Conservation (phyloP, 1,139 yeast genomes). For the Candida anutae region DNA sequence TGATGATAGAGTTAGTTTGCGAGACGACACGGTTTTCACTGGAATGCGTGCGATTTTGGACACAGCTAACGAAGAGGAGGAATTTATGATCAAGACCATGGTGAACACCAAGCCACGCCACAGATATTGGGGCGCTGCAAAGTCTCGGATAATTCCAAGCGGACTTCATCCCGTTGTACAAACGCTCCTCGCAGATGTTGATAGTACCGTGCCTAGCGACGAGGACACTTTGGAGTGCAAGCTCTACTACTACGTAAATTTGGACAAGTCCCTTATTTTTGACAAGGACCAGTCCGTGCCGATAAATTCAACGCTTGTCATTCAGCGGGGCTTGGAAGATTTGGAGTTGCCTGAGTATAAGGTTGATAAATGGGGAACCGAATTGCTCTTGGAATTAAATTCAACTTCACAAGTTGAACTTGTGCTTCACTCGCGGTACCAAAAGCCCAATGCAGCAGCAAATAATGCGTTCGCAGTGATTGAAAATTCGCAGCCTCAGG, state of each 20-base stretch:
- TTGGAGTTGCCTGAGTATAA: constrained; percentile 39
- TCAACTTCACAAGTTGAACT: constrained; percentile 13
- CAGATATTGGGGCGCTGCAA: constrained; percentile 11
- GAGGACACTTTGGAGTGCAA: constrained; percentile 24
- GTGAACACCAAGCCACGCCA: constrained; percentile 40
- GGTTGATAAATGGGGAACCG: constrained; percentile 35
- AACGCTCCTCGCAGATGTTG: constrained; percentile 6
- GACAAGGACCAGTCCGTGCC: constrained; percentile 34
- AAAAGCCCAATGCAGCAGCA: constrained; percentile 16
- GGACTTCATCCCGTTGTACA: constrained; percentile 35
- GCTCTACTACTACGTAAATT: constrained; percentile 24
- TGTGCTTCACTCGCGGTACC: constrained; percentile 34
- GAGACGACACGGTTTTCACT: constrained; percentile 27
- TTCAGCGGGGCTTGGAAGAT: constrained; percentile 27
- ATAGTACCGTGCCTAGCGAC: constrained; percentile 12
- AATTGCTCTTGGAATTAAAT: constrained; percentile 21
- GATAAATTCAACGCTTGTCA: constrained; percentile 15
- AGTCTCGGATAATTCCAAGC: constrained; percentile 13
- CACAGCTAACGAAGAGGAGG: constrained; percentile 7
- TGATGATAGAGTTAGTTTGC: constrained; percentile 19
- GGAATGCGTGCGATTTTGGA: constrained; percentile 27
- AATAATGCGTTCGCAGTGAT: constrained; percentile 4
- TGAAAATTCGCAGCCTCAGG: constrained; percentile 14
- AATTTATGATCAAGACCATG: constrained; percentile 26
- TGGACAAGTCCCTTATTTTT: constrained; percentile 29